Percentiles rank a stretch among this genome's conserved stretches.
Evolutionary conservation across 305 asterid genomes (phyloP).

Genomic region (Ilex paraguariensis): DNA sequence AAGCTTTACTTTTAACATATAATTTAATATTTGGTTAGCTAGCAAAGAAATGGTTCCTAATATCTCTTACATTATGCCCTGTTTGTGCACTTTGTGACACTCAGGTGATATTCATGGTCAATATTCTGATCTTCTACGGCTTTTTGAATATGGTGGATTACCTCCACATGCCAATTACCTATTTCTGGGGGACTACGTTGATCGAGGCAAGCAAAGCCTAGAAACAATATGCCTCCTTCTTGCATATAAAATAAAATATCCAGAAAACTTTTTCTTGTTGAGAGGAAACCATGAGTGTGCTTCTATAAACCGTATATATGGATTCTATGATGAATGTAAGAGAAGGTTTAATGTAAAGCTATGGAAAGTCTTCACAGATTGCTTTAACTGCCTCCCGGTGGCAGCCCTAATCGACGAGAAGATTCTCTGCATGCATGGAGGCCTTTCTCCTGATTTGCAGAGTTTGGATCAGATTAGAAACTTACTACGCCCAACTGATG

Average conservation of each 20-base stretch:
- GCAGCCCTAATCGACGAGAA: background rate
- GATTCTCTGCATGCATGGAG: background rate
- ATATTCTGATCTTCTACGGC: background rate
- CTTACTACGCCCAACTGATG: background rate
- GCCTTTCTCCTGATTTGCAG: background rate
- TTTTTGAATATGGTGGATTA: background rate
- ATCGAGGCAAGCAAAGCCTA: background rate
- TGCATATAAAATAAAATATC: no score
- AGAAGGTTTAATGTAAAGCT: background rate
- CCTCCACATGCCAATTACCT: background rate
- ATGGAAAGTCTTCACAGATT: background rate
- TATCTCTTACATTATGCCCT: no score
- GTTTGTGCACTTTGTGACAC: no score
- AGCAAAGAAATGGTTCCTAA: no score
- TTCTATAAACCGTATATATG: background rate
- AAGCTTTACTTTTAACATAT: no score
- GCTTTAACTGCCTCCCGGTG: background rate
- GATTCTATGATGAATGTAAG: background rate
- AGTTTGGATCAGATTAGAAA: background rate
- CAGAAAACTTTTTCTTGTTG: no score
- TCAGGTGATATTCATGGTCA: background rate
- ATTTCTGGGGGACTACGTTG: background rate
- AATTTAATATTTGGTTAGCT: no score
- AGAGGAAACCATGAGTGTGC: background rate
- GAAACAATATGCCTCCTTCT: no score